Conservation (phyloP, 129 eudicot genomes). For the Heracleum sosnowskyi region DNA sequence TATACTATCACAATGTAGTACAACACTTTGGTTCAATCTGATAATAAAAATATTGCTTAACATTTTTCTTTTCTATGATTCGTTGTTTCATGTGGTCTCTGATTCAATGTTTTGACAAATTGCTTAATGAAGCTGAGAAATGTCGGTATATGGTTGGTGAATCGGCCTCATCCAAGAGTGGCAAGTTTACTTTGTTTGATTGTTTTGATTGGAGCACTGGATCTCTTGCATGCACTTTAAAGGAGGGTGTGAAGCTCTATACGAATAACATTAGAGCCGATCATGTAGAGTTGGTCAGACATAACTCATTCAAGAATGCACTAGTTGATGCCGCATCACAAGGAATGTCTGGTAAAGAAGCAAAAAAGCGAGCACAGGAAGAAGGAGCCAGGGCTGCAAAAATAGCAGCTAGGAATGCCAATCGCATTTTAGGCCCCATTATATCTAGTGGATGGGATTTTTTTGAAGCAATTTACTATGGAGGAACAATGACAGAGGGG, state of each 20-base stretch:
- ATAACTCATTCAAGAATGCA: conserved; percentile 55
- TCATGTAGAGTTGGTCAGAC: conserved; percentile 67
- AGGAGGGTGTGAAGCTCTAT: conserved; percentile 77
- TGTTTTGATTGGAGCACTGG: conserved; percentile 78
- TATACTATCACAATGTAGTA: too few species aligned
- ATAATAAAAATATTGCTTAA: not conserved
- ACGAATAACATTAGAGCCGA: conserved; percentile 55
- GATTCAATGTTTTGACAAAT: conserved; percentile 7
- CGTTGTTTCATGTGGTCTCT: not conserved
- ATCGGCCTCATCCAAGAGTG: conserved; percentile 82
- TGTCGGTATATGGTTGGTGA: conserved; percentile 74
- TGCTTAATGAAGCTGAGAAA: conserved; percentile 59
- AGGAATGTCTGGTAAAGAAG: conserved; percentile 57
- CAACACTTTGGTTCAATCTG: not conserved
- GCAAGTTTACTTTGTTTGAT: conserved; percentile 58
- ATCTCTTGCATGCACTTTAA: conserved; percentile 66
- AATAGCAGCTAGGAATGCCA: conserved; percentile 60
- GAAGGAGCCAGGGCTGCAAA: conserved; percentile 87
- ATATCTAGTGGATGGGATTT: conserved; percentile 98
- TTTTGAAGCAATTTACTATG: conserved; percentile 76
- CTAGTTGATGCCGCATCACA: conserved; percentile 58
- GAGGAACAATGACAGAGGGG: conserved; percentile 74
- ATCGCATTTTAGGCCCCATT: conserved; percentile 75
- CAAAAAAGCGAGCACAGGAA: conserved; percentile 60
- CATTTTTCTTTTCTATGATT: not conserved